Conservation (phyloP, 106 monocot species). For the Dendrobium nobile region DNA sequence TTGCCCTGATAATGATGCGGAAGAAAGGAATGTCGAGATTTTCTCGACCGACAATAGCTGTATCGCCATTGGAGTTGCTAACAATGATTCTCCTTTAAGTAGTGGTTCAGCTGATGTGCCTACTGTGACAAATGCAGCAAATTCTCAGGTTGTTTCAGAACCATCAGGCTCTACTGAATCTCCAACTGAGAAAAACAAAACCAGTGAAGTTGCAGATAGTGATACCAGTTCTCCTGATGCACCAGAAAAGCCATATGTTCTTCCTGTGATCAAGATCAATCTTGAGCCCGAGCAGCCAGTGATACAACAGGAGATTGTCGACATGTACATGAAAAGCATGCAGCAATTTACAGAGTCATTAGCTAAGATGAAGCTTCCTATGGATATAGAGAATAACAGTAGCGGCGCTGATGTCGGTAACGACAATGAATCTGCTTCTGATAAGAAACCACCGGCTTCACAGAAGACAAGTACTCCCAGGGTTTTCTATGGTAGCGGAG, state of each 20-base stretch:
- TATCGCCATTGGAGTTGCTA: neutral
- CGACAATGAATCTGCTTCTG: neutral
- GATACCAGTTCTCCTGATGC: slow-evolving; percentile 24
- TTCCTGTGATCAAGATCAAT: slow-evolving; percentile 49
- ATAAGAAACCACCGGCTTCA: slow-evolving; percentile 3
- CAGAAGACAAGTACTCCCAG: slow-evolving; percentile 28
- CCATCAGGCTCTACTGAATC: neutral
- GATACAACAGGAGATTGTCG: slow-evolving; percentile 75
- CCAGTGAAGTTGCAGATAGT: slow-evolving; percentile 8
- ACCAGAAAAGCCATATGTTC: slow-evolving; percentile 5
- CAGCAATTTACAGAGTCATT: slow-evolving; percentile 76
- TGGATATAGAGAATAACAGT: slow-evolving; percentile 38
- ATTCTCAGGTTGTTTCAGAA: slow-evolving; percentile 10
- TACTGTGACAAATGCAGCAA: too few relatives aligned
- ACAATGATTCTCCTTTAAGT: slow-evolving; percentile 22
- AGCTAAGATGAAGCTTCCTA: slow-evolving; percentile 81
- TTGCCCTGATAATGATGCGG: slow-evolving; percentile 29
- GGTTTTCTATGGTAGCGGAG: slow-evolving; percentile 81
- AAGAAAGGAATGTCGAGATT: slow-evolving; percentile 36
- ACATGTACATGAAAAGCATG: slow-evolving; percentile 97
- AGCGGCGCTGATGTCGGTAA: slow-evolving; percentile 2
- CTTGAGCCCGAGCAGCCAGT: slow-evolving; percentile 41
- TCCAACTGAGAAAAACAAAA: neutral
- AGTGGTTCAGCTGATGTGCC: slow-evolving; percentile 19
- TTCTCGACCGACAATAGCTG: slow-evolving; percentile 15